Evolutionary conservation across 495 filamentous ascomycete species (phyloP).

Genomic region (Penicillium ochrochloron): DNA sequence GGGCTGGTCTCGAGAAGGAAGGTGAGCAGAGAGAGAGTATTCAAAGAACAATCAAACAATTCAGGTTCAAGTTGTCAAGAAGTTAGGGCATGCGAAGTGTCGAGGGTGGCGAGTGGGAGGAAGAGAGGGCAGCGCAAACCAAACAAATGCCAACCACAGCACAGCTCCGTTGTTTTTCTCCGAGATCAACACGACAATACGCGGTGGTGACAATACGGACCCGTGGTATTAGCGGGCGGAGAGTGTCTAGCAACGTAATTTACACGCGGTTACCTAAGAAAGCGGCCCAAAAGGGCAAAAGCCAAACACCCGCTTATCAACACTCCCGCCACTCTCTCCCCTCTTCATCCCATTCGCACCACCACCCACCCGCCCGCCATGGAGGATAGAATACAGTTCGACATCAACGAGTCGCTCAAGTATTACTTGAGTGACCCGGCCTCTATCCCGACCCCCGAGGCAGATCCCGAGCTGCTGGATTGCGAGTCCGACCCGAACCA

Average conservation of each 20-base stretch:
- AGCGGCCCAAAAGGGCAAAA: constrained; percentile 33
- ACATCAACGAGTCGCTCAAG: constrained; percentile 95
- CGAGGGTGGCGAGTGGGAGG: not conserved
- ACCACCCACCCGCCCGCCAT: constrained; percentile 50
- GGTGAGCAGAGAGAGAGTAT: not conserved
- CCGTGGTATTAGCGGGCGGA: constrained; percentile 8
- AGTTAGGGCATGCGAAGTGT: not conserved
- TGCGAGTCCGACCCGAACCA: constrained; percentile 91
- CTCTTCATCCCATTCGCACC: constrained; percentile 19
- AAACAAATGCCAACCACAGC: not conserved
- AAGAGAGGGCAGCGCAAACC: constrained; percentile 7
- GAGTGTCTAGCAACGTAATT: constrained; percentile 13
- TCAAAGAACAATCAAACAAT: not conserved
- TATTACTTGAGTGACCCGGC: constrained; percentile 91
- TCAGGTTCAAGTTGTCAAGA: not conserved
- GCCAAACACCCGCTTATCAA: constrained; percentile 37
- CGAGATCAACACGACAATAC: constrained; percentile 19
- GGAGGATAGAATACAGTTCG: constrained; percentile 79
- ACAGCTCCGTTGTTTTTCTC: constrained; percentile 26
- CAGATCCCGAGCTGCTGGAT: constrained; percentile 80
- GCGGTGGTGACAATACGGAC: constrained; percentile 9
- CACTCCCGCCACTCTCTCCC: constrained; percentile 26
- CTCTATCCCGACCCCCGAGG: constrained; percentile 82
- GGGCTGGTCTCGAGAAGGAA: not conserved
- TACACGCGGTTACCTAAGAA: constrained; percentile 21